Conservation (phyloP, 2,329 filamentous ascomycete genomes). For the Penicillium sp. region DNA sequence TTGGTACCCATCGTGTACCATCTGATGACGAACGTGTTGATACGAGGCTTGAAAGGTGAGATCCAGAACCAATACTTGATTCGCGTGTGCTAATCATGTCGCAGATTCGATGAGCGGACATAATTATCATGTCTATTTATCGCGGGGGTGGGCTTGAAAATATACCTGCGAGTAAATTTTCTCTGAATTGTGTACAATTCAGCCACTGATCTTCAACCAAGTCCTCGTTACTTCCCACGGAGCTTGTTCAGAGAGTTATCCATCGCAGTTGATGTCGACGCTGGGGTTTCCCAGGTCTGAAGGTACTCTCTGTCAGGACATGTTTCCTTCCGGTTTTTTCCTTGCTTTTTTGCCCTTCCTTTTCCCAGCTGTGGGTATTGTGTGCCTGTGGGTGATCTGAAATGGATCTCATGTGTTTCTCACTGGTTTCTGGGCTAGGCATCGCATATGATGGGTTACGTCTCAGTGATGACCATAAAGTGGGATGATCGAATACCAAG, state of each 20-base stretch:
- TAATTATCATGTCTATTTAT: conserved; percentile 12
- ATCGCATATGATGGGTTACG: conserved; percentile 1
- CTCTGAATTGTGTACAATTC: conserved; percentile 3
- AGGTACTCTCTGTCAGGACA: conserved; percentile 1
- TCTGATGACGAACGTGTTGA: conserved; percentile 5
- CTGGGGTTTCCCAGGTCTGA: not conserved
- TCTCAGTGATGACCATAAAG: not conserved
- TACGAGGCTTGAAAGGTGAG: conserved; percentile 12
- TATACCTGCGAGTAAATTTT: conserved; percentile 9
- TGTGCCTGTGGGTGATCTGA: not conserved
- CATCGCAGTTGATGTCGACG: not conserved
- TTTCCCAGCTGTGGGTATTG: conserved; percentile 12
- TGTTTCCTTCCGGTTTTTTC: conserved; percentile 11
- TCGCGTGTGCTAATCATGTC: not conserved
- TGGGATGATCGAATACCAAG: not conserved
- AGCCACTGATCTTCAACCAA: conserved; percentile 1
- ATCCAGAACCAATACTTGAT: not conserved
- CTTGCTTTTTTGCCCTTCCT: conserved; percentile 1
- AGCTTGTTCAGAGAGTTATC: not conserved
- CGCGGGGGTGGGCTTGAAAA: conserved; percentile 1
- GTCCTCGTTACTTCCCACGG: not conserved
- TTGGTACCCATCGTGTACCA: conserved; percentile 3
- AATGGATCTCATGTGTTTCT: not conserved
- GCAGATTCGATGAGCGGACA: conserved; percentile 12
- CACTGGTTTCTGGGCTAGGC: not conserved